Conservation (phyloP, 495 filamentous ascomycete species). For the Aspergillus taichungensis region DNA sequence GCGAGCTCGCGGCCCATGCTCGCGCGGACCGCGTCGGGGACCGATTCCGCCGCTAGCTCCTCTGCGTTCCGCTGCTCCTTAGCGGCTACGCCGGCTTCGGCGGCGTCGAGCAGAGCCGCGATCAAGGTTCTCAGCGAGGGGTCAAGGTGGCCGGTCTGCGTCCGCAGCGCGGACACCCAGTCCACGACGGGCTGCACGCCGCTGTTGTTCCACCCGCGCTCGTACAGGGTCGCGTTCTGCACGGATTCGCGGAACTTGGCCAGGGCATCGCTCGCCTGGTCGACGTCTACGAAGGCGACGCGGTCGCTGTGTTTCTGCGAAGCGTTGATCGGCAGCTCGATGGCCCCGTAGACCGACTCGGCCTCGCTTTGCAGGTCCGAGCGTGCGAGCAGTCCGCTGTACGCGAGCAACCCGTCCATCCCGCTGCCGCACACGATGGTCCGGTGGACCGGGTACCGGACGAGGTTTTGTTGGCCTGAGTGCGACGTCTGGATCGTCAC, state of each 20-base stretch:
- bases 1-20: conserved; percentile 49
- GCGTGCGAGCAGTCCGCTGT: conserved; percentile 36
- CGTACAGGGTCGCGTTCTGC: conserved; percentile 58
- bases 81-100: conserved; percentile 43
- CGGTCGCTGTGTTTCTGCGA: conserved; percentile 19
- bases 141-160: conserved; percentile 41
- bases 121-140: conserved; percentile 57
- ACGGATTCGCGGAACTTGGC: conserved; percentile 57
- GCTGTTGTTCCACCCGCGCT: conserved; percentile 64
- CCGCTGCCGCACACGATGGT: conserved; percentile 68
- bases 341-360: conserved; percentile 43
- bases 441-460: conserved; percentile 81
- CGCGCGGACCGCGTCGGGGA: conserved; percentile 34
- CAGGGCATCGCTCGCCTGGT: conserved; percentile 48
- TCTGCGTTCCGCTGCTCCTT: conserved; percentile 37
- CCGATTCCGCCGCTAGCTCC: conserved; percentile 22
- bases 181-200: conserved; percentile 54
- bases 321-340: conserved; percentile 39
- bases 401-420: conserved; percentile 42
- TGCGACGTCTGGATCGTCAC: conserved; percentile 57
- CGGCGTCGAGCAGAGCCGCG: conserved; percentile 51
- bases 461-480: conserved; percentile 48
- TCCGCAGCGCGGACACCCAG: conserved; percentile 53
- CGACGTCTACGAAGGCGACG: conserved; percentile 47
- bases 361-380: conserved; percentile 26